These are phyloP conservation scores for Euphorbia celastroides DNA, from an alignment of 441 rosid species.

Conservation along the genomic window DNA sequence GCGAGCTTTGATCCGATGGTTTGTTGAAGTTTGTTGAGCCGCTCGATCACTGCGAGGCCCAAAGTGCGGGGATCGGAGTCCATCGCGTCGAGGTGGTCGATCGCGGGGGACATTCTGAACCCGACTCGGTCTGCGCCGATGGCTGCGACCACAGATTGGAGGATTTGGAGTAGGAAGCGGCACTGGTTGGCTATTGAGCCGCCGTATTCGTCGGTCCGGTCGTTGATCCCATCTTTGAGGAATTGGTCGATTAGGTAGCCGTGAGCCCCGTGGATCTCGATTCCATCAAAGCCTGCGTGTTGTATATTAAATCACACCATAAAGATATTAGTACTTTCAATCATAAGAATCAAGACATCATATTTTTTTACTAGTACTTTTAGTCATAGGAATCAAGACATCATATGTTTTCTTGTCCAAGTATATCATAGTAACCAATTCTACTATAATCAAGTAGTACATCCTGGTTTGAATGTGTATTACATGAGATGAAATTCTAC, in stretches of 20 bases:
- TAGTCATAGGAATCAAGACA: no score
- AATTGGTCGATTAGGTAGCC: conserved; percentile 92
- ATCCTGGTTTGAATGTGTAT: no score
- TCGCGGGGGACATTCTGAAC: conserved; percentile 77
- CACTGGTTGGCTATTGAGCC: conserved; percentile 66
- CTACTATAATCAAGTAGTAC: no score
- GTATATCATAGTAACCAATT: no score
- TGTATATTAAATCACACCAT: no score
- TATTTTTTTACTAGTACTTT: no score
- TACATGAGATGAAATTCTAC: no score
- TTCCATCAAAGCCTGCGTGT: conserved; percentile 71
- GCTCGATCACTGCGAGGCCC: conserved; percentile 68
- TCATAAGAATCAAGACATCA: no score
- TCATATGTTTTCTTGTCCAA: no score
- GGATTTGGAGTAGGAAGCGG: conserved; percentile 53
- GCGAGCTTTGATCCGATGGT: conserved; percentile 42
- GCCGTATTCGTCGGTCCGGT: conserved; percentile 70
- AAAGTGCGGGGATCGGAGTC: conserved; percentile 66
- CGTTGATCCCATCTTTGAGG: conserved; percentile 74
- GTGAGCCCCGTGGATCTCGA: conserved; percentile 90
- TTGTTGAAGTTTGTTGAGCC: conserved; percentile 60
- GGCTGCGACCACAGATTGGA: conserved; percentile 50
- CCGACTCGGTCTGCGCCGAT: conserved; percentile 60
- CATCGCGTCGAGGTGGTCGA: conserved; percentile 75
- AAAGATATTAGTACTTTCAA: no score